These are phyloP conservation scores for Tylopilus subfusipes DNA, from an alignment of 768 basidiomycete genomes.

Conservation along the genomic window DNA sequence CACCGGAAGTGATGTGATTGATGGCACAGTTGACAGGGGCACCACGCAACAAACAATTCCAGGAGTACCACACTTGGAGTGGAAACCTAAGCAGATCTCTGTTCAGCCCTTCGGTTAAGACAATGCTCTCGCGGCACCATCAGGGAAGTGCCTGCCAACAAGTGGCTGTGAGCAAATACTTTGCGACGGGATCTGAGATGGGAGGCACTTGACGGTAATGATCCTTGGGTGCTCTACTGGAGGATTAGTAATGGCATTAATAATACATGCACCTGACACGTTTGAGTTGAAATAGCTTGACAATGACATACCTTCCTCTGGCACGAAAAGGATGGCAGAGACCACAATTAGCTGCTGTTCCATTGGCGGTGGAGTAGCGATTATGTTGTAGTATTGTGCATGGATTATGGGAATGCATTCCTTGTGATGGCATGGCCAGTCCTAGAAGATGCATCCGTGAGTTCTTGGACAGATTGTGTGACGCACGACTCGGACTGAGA, in stretches of 20 bases:
- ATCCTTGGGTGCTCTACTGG: constrained; percentile 69
- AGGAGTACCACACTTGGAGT: constrained; percentile 78
- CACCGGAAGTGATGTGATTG: constrained; percentile 78
- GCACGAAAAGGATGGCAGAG: constrained; percentile 70
- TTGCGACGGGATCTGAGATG: constrained; percentile 63
- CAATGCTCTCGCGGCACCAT: constrained; percentile 59
- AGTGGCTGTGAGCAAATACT: constrained; percentile 72
- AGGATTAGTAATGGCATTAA: constrained; percentile 9
- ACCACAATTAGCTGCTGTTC: constrained; percentile 66
- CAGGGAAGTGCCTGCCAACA: constrained; percentile 57
- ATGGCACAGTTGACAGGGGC: constrained; percentile 75
- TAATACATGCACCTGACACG: constrained; percentile 2
- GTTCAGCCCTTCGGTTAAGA: constrained; percentile 80
- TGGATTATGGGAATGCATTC: constrained; percentile 57
- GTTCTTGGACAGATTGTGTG: constrained; percentile 20
- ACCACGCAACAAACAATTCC: constrained; percentile 53
- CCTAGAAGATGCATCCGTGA: constrained; percentile 40
- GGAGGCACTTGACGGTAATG: constrained; percentile 66
- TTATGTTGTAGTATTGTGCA: constrained; percentile 58
- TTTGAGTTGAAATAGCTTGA: not conserved
- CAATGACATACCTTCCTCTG: constrained; percentile 71
- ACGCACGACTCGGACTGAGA: too few relatives aligned
- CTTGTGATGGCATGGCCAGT: constrained; percentile 75
- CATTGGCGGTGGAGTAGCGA: constrained; percentile 70
- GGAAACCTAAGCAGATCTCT: constrained; percentile 81